Percentiles rank a stretch among this genome's conserved stretches.
Conservation (phyloP, 208 protist genomes). For the Sergeia podlipaevii region DNA sequence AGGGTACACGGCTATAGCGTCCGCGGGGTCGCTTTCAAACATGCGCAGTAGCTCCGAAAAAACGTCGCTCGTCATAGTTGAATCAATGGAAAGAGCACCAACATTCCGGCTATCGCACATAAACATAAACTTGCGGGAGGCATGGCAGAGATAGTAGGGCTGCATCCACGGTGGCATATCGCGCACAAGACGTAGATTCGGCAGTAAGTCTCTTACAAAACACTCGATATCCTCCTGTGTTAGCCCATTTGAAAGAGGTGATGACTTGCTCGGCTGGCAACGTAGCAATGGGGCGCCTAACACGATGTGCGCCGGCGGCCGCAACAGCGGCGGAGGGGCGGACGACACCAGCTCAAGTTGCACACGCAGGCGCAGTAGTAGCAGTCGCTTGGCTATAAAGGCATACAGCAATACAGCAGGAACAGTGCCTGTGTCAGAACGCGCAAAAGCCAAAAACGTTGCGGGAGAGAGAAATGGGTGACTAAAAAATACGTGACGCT, state of each 20-base stretch:
- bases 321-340: slow-evolving; percentile 32
- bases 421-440: slow-evolving; percentile 48
- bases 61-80: slow-evolving; percentile 81
- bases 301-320: slow-evolving; percentile 12
- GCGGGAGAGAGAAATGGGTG: slow-evolving; percentile 87
- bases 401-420: slow-evolving; percentile 75
- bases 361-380: slow-evolving; percentile 80
- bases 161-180: slow-evolving; percentile 86
- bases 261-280: slow-evolving; percentile 63
- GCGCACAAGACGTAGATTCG: slow-evolving; percentile 74
- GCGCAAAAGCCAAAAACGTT: slow-evolving; percentile 74
- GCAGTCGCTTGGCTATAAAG: slow-evolving; percentile 77
- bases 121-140: slow-evolving; percentile 92
- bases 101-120: slow-evolving; percentile 84
- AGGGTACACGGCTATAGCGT: slow-evolving; percentile 63
- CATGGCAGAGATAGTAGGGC: slow-evolving; percentile 90
- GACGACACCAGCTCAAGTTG: slow-evolving; percentile 65
- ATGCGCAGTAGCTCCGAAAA: slow-evolving; percentile 89
- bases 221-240: slow-evolving; percentile 80
- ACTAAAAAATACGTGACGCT: slow-evolving; percentile 62
- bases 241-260: slow-evolving; percentile 75
- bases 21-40: slow-evolving; percentile 80
- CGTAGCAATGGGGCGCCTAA: slow-evolving; percentile 11
- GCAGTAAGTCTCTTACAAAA: slow-evolving; percentile 68
- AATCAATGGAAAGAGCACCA: slow-evolving; percentile 74